Percentiles rank a stretch among this genome's conserved stretches.
Evolutionary conservation across 768 basidiomycete genomes (phyloP).

Genomic region (Termitomyces sp.): DNA sequence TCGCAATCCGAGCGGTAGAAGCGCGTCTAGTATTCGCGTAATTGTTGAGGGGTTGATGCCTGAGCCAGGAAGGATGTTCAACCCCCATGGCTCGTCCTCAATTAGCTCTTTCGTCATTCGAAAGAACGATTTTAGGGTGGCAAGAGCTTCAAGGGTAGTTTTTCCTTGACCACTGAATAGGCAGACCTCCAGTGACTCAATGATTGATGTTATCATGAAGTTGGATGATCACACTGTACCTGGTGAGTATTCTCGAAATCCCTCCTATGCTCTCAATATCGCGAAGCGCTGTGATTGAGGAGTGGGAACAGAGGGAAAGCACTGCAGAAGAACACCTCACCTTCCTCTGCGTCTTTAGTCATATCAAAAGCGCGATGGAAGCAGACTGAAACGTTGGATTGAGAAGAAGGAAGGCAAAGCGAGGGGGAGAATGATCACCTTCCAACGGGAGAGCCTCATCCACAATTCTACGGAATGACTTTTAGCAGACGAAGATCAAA

Average conservation of each 20-base stretch:
- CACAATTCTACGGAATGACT: slow-evolving; percentile 31
- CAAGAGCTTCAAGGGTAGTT: slow-evolving; percentile 36
- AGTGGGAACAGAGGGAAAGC: not conserved
- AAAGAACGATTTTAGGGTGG: slow-evolving; percentile 35
- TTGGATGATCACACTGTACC: slow-evolving; percentile 36
- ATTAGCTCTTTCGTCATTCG: slow-evolving; percentile 27
- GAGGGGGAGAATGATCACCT: slow-evolving; percentile 34
- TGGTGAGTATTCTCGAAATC: slow-evolving; percentile 74
- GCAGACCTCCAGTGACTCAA: not conserved
- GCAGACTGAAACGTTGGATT: slow-evolving; percentile 42
- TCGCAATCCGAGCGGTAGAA: slow-evolving; percentile 51
- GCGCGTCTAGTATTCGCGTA: slow-evolving; percentile 37
- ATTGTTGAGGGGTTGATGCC: slow-evolving; percentile 63
- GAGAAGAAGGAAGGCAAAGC: not conserved
- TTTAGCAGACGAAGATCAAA: not conserved
- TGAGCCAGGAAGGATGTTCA: slow-evolving; percentile 67
- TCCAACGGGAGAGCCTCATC: slow-evolving; percentile 55
- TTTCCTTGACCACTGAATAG: slow-evolving; percentile 45
- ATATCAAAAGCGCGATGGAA: slow-evolving; percentile 82
- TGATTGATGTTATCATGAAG: not conserved
- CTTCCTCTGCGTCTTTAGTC: slow-evolving; percentile 48
- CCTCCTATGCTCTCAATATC: slow-evolving; percentile 54
- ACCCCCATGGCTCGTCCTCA: slow-evolving; percentile 31
- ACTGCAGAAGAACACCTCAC: slow-evolving; percentile 24
- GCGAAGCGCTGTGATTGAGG: slow-evolving; percentile 30